Evolutionary conservation across 2,329 filamentous ascomycete genomes (phyloP).

Genomic region (Colletotrichum eleusines): DNA sequence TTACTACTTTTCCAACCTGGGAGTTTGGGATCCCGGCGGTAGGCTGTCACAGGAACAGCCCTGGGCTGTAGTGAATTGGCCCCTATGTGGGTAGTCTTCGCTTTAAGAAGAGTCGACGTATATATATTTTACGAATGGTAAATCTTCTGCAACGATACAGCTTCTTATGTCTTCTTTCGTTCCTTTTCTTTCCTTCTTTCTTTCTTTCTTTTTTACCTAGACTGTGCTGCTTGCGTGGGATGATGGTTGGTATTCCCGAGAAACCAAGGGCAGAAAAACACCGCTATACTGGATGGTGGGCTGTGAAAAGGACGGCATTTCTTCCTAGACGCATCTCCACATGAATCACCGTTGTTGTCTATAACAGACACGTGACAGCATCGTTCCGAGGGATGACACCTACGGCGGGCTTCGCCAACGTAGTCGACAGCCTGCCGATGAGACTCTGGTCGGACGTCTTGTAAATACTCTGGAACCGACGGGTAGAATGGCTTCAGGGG

Average conservation of each 20-base stretch:
- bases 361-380: neutral
- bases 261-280: neutral
- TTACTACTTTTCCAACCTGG: neutral
- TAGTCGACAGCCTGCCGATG: neutral
- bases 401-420: neutral
- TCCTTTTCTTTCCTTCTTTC: too few species aligned
- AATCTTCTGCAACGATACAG: neutral
- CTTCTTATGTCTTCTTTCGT: neutral
- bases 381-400: neutral
- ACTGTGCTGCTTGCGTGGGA: neutral
- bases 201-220: too few species aligned
- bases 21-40: neutral
- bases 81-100: neutral
- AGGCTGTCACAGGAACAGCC: neutral
- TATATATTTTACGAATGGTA: neutral
- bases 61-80: neutral
- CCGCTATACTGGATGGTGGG: neutral
- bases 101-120: neutral
- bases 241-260: neutral
- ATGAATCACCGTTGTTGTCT: neutral
- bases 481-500: neutral
- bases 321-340: neutral
- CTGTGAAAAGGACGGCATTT: neutral
- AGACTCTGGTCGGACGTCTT: neutral
- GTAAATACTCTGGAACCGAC: neutral